Conservation (phyloP, 208 protist species). For the Strigomonas galati region DNA sequence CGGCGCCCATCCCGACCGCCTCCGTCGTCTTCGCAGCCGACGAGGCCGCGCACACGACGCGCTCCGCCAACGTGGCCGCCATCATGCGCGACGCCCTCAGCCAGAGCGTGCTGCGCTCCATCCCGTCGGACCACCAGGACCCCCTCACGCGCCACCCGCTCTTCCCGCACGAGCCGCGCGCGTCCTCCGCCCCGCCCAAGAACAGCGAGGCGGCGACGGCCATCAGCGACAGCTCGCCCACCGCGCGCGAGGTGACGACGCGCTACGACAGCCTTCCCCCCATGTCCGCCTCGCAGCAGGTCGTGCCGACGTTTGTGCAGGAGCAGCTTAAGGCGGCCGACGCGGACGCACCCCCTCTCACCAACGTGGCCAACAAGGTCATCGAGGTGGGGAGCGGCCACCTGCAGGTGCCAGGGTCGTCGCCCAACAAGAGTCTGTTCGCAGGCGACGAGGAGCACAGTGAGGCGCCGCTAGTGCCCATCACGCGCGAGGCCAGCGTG, state of each 20-base stretch:
- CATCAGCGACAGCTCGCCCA: background rate
- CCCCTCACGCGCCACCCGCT: background rate
- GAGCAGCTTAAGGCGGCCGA: no score
- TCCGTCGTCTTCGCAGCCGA: background rate
- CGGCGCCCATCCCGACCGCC: background rate
- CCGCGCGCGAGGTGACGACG: constrained; percentile 2
- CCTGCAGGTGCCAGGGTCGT: no score
- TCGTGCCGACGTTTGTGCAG: background rate
- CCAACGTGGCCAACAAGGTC: background rate
- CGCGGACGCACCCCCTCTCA: no score
- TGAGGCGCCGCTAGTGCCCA: background rate
- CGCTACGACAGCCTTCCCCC: background rate
- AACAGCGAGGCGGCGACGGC: background rate
- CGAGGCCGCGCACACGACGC: constrained; percentile 10
- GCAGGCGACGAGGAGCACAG: background rate
- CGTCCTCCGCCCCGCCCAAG: background rate
- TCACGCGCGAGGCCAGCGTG: background rate
- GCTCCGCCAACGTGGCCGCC: constrained; percentile 29
- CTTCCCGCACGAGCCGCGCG: background rate
- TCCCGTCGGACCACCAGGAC: constrained; percentile 25
- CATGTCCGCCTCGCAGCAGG: background rate
- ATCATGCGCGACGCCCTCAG: constrained; percentile 60
- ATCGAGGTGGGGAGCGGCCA: background rate
- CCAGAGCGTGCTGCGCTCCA: constrained; percentile 46
- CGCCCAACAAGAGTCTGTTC: background rate